These are phyloP conservation scores for Volvariella surrecta DNA, from an alignment of 1,284 basidiomycete species.

Conservation along the genomic window DNA sequence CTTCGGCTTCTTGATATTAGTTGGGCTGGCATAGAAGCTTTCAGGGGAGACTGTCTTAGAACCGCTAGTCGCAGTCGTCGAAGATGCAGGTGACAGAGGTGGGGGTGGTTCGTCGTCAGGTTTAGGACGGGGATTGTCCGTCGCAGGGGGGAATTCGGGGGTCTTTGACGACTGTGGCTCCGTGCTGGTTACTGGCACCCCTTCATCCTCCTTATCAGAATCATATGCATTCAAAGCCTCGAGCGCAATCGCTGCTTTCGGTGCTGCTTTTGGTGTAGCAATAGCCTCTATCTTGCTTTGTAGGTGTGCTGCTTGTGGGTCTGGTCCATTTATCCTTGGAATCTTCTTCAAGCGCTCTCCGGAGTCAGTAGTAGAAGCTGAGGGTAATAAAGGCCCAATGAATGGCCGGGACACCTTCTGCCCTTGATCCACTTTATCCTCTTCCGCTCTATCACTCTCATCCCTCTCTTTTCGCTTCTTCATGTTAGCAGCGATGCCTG, in stretches of 20 bases:
- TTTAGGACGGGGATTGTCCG: background rate
- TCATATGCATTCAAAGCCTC: background rate
- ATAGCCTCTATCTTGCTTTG: background rate
- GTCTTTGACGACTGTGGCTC: background rate
- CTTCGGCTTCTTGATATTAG: background rate
- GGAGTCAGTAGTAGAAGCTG: slow-evolving; percentile 19
- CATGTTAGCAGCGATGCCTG: slow-evolving; percentile 44
- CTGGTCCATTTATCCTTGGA: background rate
- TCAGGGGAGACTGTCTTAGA: too few relatives aligned
- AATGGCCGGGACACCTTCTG: slow-evolving; percentile 41
- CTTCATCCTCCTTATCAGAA: background rate
- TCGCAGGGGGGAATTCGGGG: background rate
- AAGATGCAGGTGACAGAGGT: too few relatives aligned
- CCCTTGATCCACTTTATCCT: slow-evolving; percentile 38
- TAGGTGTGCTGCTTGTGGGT: background rate
- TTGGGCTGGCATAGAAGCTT: background rate
- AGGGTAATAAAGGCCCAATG: slow-evolving; percentile 64
- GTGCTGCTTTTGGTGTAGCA: too few relatives aligned
- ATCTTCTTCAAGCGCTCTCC: too few relatives aligned
- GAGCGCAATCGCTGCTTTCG: background rate
- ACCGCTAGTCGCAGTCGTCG: too few relatives aligned
- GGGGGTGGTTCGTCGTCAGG: too few relatives aligned
- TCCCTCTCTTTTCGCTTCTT: slow-evolving; percentile 52
- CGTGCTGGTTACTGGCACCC: background rate
- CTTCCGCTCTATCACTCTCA: slow-evolving; percentile 29